These are phyloP conservation scores for Colletotrichum tamarilloi DNA, from an alignment of 2,329 filamentous ascomycete species.

Conservation along the genomic window DNA sequence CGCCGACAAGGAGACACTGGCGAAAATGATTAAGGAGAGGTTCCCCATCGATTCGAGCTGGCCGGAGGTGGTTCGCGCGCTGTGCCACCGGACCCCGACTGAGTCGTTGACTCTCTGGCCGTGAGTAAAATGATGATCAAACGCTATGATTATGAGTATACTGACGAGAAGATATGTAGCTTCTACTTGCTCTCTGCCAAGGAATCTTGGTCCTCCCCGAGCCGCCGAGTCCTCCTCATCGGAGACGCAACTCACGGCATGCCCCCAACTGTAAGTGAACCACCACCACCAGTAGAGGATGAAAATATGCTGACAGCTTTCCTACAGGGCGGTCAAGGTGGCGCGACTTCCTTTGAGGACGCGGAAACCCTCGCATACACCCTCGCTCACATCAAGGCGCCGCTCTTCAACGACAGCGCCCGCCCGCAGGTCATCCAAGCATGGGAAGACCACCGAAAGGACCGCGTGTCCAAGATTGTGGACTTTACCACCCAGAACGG, in stretches of 20 bases:
- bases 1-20: not conserved
- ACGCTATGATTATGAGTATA: too few species aligned
- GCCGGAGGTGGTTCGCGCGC: not conserved
- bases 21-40: not conserved
- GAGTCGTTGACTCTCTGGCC: not conserved
- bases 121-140: not conserved
- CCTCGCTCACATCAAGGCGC: not conserved
- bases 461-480: not conserved
- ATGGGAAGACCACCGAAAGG: not conserved
- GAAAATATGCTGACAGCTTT: not conserved
- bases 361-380: not conserved
- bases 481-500: not conserved
- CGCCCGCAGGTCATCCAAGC: not conserved
- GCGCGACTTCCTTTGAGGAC: not conserved
- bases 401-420: not conserved
- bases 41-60: not conserved
- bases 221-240: not conserved
- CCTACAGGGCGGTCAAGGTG: not conserved
- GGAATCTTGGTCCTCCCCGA: not conserved
- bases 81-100: not conserved
- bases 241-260: not conserved
- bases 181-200: not conserved
- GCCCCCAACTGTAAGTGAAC: not conserved
- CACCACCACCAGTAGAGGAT: not conserved
- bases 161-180: not conserved